Evolutionary conservation across 129 eudicot genomes (phyloP), one percentile per base, ranked within the genome.

Genomic region (Helianthus tuberosus): DNA sequence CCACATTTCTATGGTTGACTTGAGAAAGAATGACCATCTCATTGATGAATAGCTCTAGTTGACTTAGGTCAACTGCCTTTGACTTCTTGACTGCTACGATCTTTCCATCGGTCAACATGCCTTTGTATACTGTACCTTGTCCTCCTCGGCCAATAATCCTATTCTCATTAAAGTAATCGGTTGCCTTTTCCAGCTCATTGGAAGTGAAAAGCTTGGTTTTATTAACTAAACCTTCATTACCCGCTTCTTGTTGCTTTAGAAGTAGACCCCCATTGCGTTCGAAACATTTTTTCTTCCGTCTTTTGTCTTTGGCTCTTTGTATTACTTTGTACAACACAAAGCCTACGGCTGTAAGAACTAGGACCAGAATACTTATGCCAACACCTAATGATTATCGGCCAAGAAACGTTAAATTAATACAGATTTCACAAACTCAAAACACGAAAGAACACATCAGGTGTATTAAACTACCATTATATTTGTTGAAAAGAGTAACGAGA

Each of bases 11-110:
- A 55, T 81, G 85, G 72, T 70, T 76, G 71, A 81, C 71, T 57
- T 81, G 85, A 65, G 85, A 76, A 57, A 81, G 82, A 66, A 81
- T 59, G 15, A 66, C 75, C n/a, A 81, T 73, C 69, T 81, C 85
- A 41, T 81, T 81, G 15, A 77, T 81, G 71, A 81, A 81, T 39
- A 76, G 67, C 47, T 66, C 82, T 13, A 81, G 55, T 38, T 81
- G 85, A 50, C 64, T 76, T 64, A 58, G 64, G 20, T 70, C 85
- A 27, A 81, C 81, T 6, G 39, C 54, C 52, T 64, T 71, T 23
- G 85, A 77, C 64, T 71, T 81, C 48, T 81, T 81, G 39, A 81
- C 78, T 8, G 85, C 85, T 13, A 81, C 85, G 5, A 81, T 57
- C 14, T 66, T 76, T 64, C 81, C 81, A 65, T 81, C 85, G 1